phyloP scores from a whole-genome alignment of 2,329 filamentous ascomycete species.

The Paecilomyces dactylethromorphus region DNA sequence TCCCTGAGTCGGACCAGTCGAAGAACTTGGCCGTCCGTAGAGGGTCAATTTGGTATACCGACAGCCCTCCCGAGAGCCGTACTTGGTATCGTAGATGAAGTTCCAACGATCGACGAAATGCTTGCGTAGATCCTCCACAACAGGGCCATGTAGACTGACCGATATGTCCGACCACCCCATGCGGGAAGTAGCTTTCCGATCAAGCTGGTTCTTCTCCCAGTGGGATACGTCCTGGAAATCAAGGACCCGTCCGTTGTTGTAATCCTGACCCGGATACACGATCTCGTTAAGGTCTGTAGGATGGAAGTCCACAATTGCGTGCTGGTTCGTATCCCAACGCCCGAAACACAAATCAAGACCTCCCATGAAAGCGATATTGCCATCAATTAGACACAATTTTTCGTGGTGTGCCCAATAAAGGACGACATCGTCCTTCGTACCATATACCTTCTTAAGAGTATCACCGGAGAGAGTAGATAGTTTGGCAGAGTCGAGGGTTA shows the following conservation, averaged over 20 bases:
- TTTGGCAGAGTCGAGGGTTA: conserved; percentile 49
- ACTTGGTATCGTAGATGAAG: conserved; percentile 81
- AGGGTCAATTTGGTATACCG: conserved; percentile 33
- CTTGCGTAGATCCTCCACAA: conserved; percentile 65
- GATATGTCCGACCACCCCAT: conserved; percentile 94
- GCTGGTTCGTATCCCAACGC: conserved; percentile 80
- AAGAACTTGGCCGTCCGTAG: neutral
- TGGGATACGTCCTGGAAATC: conserved; percentile 73
- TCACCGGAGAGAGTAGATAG: conserved; percentile 63
- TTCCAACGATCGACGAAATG: conserved; percentile 91
- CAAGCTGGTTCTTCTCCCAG: conserved; percentile 81
- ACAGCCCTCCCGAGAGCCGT: conserved; percentile 50
- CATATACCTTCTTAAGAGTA: conserved; percentile 71
- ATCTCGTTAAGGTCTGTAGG: conserved; percentile 68
- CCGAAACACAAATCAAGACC: conserved; percentile 85
- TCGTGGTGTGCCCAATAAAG: conserved; percentile 93
- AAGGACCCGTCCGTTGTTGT: conserved; percentile 79
- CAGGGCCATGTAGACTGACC: conserved; percentile 66
- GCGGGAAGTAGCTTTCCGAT: conserved; percentile 68
- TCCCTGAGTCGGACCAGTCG: conserved; percentile 1
- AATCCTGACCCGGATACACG: conserved; percentile 84
- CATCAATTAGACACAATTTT: conserved; percentile 78
- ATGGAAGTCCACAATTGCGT: conserved; percentile 78
- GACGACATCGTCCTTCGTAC: conserved; percentile 71
- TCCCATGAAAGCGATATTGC: conserved; percentile 80